Percentiles rank a stretch among this genome's conserved stretches.
phyloP scores from a whole-genome alignment of 495 filamentous ascomycete genomes.

The Penicillium argentinense region DNA sequence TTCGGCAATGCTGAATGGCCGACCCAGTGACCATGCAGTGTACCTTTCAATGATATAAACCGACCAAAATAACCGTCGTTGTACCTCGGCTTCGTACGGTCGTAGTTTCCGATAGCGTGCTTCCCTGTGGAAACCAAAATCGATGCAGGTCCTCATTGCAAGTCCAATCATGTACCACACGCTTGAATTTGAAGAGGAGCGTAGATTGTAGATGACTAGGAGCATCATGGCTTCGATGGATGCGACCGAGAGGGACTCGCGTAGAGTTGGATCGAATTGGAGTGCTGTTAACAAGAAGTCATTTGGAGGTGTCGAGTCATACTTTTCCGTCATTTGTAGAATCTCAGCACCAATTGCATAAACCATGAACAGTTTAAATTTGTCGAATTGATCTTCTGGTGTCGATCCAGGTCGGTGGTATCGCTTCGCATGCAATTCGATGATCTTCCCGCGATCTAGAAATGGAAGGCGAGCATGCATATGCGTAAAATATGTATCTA shows the following conservation, averaged over 20 bases:
- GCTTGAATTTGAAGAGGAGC: constrained; percentile 34
- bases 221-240: constrained; percentile 44
- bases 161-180: constrained; percentile 48
- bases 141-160: constrained; percentile 43
- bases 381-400: constrained; percentile 29
- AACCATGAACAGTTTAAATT: constrained; percentile 46
- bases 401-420: constrained; percentile 18
- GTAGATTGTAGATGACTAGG: constrained; percentile 38
- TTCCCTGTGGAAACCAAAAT: constrained; percentile 41
- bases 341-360: constrained; percentile 43
- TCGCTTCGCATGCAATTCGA: constrained; percentile 31
- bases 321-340: constrained; percentile 36
- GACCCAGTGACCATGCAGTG: constrained; percentile 36
- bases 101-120: constrained; percentile 18
- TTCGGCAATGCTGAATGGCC: constrained; percentile 43
- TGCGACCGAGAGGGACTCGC: constrained; percentile 32
- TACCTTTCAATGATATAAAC: constrained; percentile 42
- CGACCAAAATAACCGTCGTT: constrained; percentile 42
- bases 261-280: constrained; percentile 30
- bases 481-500: constrained; percentile 40
- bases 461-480: constrained; percentile 41
- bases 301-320: constrained; percentile 21
- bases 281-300: constrained; percentile 27
- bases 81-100: constrained; percentile 30
- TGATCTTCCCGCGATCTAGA: constrained; percentile 34